phyloP scores from a whole-genome alignment of 345 rosid species.

The Lepidium aucheri region DNA sequence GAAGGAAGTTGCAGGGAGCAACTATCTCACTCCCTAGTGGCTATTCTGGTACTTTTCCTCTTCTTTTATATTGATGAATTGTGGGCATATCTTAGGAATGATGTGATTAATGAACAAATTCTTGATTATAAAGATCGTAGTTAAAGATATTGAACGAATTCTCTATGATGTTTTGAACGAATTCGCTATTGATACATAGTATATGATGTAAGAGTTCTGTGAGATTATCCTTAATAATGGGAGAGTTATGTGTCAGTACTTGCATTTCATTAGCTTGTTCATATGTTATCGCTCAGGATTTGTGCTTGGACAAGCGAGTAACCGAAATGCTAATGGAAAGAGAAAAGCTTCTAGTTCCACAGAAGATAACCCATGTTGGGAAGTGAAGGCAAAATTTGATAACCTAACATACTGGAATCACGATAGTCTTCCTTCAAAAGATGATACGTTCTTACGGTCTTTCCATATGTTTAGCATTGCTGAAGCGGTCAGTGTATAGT shows the following conservation, averaged over 20 bases:
- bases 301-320: conserved; percentile 57
- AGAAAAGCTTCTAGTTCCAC: conserved; percentile 36
- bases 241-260: not conserved
- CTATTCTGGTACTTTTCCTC: conserved; percentile 49
- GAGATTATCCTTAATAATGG: not conserved
- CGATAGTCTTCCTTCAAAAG: conserved; percentile 65
- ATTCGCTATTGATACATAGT: not conserved
- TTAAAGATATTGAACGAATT: not conserved
- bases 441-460: conserved; percentile 63
- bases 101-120: not conserved
- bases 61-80: not conserved
- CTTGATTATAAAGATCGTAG: not conserved
- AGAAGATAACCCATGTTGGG: conserved; percentile 48
- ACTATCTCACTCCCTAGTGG: conserved; percentile 55
- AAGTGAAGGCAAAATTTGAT: conserved; percentile 62
- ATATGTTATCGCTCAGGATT: conserved; percentile 41
- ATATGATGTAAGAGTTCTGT: not conserved
- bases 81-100: not conserved
- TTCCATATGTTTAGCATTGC: conserved; percentile 71
- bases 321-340: conserved; percentile 28
- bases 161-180: not conserved
- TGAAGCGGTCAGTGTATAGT: conserved; percentile 49
- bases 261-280: not conserved
- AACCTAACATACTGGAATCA: conserved; percentile 85
- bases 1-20: conserved; percentile 72